Evolutionary conservation across 768 basidiomycete genomes (phyloP), one percentile per base, ranked within the genome.

Genomic region (Serendipita sp.): DNA sequence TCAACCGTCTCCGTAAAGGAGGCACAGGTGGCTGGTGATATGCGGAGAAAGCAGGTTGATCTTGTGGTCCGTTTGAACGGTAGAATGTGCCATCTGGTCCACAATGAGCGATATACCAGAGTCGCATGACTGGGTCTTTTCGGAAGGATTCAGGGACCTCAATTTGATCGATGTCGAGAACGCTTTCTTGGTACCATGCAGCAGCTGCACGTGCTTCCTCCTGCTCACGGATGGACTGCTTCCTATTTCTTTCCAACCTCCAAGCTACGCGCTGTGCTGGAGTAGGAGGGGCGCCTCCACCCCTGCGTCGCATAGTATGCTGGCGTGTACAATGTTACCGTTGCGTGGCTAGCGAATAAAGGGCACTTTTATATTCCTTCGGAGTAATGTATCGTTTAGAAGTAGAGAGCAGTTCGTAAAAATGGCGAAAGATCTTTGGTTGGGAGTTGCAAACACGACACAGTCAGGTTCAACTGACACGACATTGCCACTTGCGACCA

Each of bases 41-140:
- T n/a, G 32, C 5, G 32, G 32, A 5, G 48, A 18, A 18, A 5
- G n/a, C n/a, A n/a, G 48, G 18, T 7, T 53, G 16, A 53, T 18
- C 18, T 13, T 41, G 32, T 53, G 18, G 7, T 3, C 56, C 56
- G 35, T 51, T 18, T 51, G 24, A 35, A 35, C 56, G 35, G 24
- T 10, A 32, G 32, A 60, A 35, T 3, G 35, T 60, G 13, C 56
- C 56, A n/a, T 60, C 56, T 28, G 56, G 56, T 8, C 56, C 56
- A 60, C 56, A 60, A 60, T 60, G 56, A 24, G 56, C 24, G 2
- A 60, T 30, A n/a, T 60, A 60, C 56, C 56, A 60, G 24, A 60
- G 34, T n/a, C 56, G 56, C 56, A 60, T 60, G 4, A 60, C 35
- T 32, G 16, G 16, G 56, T 24, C 56, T n/a, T 60, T 60, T 10